Evolutionary conservation across 192 early-diverging fungal species (phyloP), one percentile per base, ranked within the genome.

Genomic region (Ambispora gerdemannii): DNA sequence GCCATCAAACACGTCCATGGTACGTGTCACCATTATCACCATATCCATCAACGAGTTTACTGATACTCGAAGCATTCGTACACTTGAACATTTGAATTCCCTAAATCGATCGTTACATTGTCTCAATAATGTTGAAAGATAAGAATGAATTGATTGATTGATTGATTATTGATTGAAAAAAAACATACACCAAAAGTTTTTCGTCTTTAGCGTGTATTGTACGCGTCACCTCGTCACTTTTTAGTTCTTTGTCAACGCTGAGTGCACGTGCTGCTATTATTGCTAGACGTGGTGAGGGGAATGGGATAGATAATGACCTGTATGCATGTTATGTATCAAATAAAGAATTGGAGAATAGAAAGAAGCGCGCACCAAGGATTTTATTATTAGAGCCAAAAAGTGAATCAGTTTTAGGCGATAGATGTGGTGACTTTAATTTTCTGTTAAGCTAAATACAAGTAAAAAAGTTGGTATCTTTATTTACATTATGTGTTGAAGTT

Each of bases 21-120:
- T 84, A 35, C 66, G 58, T 19, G 74, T 75, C 4, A 82, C 79
- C 81, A 82, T 84, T 2, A 64, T 72, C 27, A 84, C 22, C 72
- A 81, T 77, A 27, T 84, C 83, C 35, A 84, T 73, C 43, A 84
- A 81, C 2, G 81, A 76, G n/a, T 80, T 82, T 11, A 77, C 74
- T 15, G 83, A 75, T 15, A 82, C 79, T 34, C 83, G 74, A 22
- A 84, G 67, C 72, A 80, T 78, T 27, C 75, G 75, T 7, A 75
- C 50, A 17, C 69, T 74, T 4, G 61, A 11, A 50, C 77, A 75
- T 2, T 76, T 70, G 71, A 81, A 81, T 24, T 67, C 25, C 33
- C 82, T 83, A 50, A 8, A 27, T n/a, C 27, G 38, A 43, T 13
- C 13, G n/a, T n/a, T n/a, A n/a, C n/a, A n/a, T n/a, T n/a, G n/a